Conservation (phyloP, 495 filamentous ascomycete species). For the Chaetomidium leptoderma region DNA sequence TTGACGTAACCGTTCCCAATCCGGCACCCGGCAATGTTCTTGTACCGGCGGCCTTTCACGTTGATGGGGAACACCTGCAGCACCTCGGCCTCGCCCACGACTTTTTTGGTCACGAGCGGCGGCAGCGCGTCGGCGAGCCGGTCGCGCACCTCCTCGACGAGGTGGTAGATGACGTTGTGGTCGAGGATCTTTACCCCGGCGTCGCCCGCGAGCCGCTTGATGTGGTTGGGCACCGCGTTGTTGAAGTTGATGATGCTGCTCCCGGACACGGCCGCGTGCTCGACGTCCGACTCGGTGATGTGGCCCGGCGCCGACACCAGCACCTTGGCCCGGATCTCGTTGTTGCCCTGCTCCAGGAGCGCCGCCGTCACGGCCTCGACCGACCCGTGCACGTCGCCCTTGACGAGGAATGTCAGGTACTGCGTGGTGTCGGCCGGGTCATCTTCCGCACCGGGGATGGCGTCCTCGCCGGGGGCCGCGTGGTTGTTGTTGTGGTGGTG, state of each 20-base stretch:
- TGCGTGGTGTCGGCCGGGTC: conserved; percentile 55
- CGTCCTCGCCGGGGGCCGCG: conserved; percentile 36
- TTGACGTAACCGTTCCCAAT: conserved; percentile 74
- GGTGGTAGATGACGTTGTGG: conserved; percentile 87
- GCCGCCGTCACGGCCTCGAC: conserved; percentile 82
- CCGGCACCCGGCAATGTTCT: conserved; percentile 79
- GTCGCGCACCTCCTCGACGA: conserved; percentile 75
- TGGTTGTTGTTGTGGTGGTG: not conserved
- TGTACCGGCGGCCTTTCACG: conserved; percentile 61
- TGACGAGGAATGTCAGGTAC: conserved; percentile 77
- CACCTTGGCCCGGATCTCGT: conserved; percentile 73
- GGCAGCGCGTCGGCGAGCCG: conserved; percentile 63
- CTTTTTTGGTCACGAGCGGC: conserved; percentile 58
- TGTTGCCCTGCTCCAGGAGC: conserved; percentile 70
- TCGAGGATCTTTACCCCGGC: conserved; percentile 72
- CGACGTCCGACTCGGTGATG: conserved; percentile 80
- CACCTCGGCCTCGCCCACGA: conserved; percentile 86
- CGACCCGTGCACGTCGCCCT: conserved; percentile 88
- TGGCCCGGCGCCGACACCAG: conserved; percentile 73
- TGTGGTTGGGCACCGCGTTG: conserved; percentile 60
- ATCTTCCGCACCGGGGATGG: conserved; percentile 14
- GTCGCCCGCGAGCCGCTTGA: conserved; percentile 63
- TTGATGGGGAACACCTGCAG: conserved; percentile 79
- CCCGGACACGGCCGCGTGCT: conserved; percentile 72
- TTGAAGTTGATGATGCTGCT: conserved; percentile 83